These are phyloP conservation scores for Aquanectria penicillioides DNA, from an alignment of 2,329 filamentous ascomycete genomes.

Conservation along the genomic window DNA sequence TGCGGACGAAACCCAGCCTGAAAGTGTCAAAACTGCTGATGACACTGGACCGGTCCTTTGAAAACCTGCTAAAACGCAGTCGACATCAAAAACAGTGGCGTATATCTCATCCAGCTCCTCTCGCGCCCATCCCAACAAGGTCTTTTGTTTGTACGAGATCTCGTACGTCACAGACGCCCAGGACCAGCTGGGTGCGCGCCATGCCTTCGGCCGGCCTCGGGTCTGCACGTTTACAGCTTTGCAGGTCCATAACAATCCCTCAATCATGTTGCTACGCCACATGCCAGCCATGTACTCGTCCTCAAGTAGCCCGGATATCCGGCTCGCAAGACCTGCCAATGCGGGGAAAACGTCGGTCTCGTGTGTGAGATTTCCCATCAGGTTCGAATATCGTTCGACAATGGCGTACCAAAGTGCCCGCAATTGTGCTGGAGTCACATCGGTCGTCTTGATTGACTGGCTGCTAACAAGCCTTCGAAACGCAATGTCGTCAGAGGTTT, in stretches of 20 bases:
- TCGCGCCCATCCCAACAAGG: neutral
- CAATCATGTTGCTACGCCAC: slow-evolving; percentile 15
- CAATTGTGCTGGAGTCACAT: slow-evolving; percentile 16
- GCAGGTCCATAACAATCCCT: slow-evolving; percentile 18
- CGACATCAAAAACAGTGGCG: neutral
- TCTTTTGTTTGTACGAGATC: slow-evolving; percentile 11
- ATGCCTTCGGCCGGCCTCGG: neutral
- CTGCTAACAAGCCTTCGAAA: slow-evolving; percentile 17
- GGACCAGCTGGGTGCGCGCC: slow-evolving; percentile 25
- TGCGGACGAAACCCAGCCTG: neutral
- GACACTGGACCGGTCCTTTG: slow-evolving; percentile 6
- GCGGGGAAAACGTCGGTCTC: slow-evolving; percentile 26
- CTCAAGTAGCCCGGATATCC: slow-evolving; percentile 12
- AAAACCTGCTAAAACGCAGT: neutral
- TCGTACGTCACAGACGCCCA: slow-evolving; percentile 21
- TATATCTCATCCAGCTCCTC: slow-evolving; percentile 4
- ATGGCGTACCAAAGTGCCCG: slow-evolving; percentile 24
- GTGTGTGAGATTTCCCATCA: slow-evolving; percentile 24
- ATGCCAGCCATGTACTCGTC: slow-evolving; percentile 20
- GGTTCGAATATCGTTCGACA: slow-evolving; percentile 12
- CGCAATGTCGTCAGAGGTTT: slow-evolving; percentile 9
- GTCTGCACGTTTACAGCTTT: neutral
- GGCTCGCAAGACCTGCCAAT: slow-evolving; percentile 21
- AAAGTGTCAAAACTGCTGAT: slow-evolving; percentile 10
- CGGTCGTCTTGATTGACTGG: slow-evolving; percentile 20